Percentiles rank a stretch among this genome's conserved stretches.
phyloP scores from a whole-genome alignment of 305 asterid genomes.

The Fraxinus sp. region DNA sequence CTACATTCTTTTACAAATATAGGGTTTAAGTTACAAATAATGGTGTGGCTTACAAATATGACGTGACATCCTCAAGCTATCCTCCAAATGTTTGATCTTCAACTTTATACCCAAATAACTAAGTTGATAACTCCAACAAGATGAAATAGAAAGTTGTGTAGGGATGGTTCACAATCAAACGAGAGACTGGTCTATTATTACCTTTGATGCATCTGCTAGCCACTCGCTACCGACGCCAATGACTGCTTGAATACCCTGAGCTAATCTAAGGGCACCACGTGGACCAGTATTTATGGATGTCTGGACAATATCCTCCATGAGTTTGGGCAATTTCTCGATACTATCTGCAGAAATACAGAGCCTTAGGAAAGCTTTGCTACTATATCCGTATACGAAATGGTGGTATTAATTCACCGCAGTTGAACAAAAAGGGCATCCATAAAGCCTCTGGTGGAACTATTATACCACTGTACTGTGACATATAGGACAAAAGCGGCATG shows the following conservation, averaged over 20 bases:
- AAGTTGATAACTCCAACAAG: conserved; percentile 7
- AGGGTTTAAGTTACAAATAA: neutral
- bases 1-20: neutral
- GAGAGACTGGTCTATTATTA: conserved; percentile 19
- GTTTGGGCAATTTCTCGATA: conserved; percentile 74
- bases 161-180: neutral
- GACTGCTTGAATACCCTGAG: conserved; percentile 96
- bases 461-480: neutral
- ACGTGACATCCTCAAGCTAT: neutral
- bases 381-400: neutral
- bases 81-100: neutral
- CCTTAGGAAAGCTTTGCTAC: neutral
- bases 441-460: neutral
- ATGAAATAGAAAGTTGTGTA: neutral
- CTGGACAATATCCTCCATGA: conserved; percentile 85
- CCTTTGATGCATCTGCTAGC: conserved; percentile 89
- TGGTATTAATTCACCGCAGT: neutral
- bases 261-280: conserved; percentile 86
- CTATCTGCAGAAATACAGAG: conserved; percentile 50
- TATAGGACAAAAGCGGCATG: neutral
- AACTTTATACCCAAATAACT: neutral
- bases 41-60: neutral
- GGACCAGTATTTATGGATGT: conserved; percentile 94
- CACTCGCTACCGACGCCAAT: conserved; percentile 93
- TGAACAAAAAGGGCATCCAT: neutral